Conservation (phyloP, 208 protist species). For the Leptomonas pyrrhocoris region DNA sequence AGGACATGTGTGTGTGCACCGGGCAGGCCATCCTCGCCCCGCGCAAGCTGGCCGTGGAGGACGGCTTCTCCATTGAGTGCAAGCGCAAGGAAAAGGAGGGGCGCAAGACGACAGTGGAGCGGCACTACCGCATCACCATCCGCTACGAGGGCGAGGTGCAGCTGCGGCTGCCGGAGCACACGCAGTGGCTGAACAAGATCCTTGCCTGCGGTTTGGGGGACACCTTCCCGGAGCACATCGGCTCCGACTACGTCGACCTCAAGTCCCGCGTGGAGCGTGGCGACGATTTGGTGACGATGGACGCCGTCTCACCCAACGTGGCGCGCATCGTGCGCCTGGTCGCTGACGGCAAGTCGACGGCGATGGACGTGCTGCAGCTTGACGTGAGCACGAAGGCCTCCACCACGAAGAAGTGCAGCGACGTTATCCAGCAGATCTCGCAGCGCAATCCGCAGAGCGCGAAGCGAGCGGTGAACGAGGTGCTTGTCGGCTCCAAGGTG, state of each 20-base stretch:
- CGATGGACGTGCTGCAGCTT: constrained; percentile 43
- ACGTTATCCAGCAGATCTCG: constrained; percentile 13
- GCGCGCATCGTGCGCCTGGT: constrained; percentile 21
- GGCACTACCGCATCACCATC: constrained; percentile 30
- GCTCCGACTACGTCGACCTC: constrained; percentile 32
- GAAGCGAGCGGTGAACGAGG: constrained; percentile 12
- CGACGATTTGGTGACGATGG: constrained; percentile 33
- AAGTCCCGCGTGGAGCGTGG: constrained; percentile 9
- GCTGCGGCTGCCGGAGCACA: constrained; percentile 26
- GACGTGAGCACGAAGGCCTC: constrained; percentile 33
- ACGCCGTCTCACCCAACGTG: constrained; percentile 37
- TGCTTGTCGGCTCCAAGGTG: constrained; percentile 24
- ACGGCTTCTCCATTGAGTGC: constrained; percentile 18
- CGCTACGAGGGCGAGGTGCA: constrained; percentile 23
- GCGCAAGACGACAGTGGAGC: constrained; percentile 22
- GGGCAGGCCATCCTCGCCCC: constrained; percentile 33
- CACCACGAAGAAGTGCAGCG: constrained; percentile 17
- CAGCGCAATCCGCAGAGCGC: constrained; percentile 5
- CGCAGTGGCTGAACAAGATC: constrained; percentile 35
- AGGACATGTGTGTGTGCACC: constrained; percentile 28
- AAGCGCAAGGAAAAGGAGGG: constrained; percentile 26
- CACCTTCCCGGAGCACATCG: constrained; percentile 30
- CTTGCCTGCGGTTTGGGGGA: constrained; percentile 20
- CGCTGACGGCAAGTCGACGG: not conserved
- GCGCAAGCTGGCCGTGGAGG: constrained; percentile 19